These are phyloP conservation scores for Aspergillus niger DNA, from an alignment of 2,329 filamentous ascomycete species.

Conservation along the genomic window DNA sequence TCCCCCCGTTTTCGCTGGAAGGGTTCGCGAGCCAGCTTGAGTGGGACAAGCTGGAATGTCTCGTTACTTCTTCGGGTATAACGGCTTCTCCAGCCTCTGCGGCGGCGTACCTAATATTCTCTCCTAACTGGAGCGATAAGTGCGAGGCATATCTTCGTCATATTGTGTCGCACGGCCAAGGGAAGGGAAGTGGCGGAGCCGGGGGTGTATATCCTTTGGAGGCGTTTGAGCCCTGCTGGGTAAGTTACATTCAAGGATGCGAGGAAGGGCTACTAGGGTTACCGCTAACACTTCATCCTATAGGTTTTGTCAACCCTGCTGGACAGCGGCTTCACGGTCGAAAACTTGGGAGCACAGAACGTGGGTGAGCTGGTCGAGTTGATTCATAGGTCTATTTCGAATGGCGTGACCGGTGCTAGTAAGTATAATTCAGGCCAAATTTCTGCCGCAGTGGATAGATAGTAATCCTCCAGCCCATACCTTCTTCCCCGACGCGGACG, in stretches of 20 bases:
- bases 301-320: slow-evolving; percentile 10
- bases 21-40: slow-evolving; percentile 40
- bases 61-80: slow-evolving; percentile 35
- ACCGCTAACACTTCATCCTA: background rate
- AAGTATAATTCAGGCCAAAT: too few species aligned
- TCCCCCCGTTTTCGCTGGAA: slow-evolving; percentile 39
- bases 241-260: background rate
- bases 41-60: slow-evolving; percentile 37
- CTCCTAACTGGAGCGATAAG: slow-evolving; percentile 33
- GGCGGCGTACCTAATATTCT: slow-evolving; percentile 39
- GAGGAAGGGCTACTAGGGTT: background rate
- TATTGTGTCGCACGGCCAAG: slow-evolving; percentile 15
- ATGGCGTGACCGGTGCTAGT: slow-evolving; percentile 8
- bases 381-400: background rate
- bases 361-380: background rate
- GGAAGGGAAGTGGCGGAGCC: slow-evolving; percentile 20
- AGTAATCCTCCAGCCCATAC: background rate
- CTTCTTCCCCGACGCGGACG: slow-evolving; percentile 7
- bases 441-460: too few species aligned
- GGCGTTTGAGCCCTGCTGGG: slow-evolving; percentile 30
- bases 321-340: slow-evolving; percentile 10
- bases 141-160: slow-evolving; percentile 33
- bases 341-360: background rate
- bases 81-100: slow-evolving; percentile 45
- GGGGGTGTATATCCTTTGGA: slow-evolving; percentile 29